Percentiles rank a stretch among this genome's conserved stretches.
phyloP scores from a whole-genome alignment of 1,139 yeast species.

The Spathaspora sp. region DNA sequence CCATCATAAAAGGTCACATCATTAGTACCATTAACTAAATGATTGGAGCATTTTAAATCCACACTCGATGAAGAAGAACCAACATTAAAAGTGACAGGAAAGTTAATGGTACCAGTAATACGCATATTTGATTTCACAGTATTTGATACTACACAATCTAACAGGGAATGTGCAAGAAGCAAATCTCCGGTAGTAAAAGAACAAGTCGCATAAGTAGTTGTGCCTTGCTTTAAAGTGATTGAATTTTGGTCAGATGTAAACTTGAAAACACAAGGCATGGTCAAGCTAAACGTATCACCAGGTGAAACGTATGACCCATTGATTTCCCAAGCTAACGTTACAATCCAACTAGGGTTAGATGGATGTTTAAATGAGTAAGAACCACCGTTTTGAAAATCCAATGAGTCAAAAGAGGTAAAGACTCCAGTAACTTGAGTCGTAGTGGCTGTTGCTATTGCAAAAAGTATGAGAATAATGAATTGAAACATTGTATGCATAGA shows the following conservation, averaged over 20 bases:
- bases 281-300: conserved; percentile 32
- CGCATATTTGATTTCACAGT: conserved; percentile 13
- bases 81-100: conserved; percentile 28
- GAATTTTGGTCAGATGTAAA: conserved; percentile 15
- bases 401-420: conserved; percentile 1
- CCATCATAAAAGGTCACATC: conserved; percentile 31
- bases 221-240: conserved; percentile 17
- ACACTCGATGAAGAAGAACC: conserved; percentile 23
- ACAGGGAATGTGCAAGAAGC: conserved; percentile 21
- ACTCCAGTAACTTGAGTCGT: neutral
- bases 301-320: conserved; percentile 18
- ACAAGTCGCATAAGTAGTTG: conserved; percentile 24
- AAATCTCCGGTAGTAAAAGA: conserved; percentile 21
- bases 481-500: neutral
- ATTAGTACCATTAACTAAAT: conserved; percentile 24
- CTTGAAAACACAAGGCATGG: conserved; percentile 27
- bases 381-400: conserved; percentile 2
- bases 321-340: conserved; percentile 25
- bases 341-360: conserved; percentile 24
- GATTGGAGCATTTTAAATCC: conserved; percentile 22
- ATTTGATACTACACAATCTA: conserved; percentile 24
- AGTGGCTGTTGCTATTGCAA: neutral
- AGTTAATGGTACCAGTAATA: conserved; percentile 22
- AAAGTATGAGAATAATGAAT: neutral
- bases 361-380: conserved; percentile 14